phyloP scores from a whole-genome alignment of 2,329 filamentous ascomycete species.

The Epichloe scottii region DNA sequence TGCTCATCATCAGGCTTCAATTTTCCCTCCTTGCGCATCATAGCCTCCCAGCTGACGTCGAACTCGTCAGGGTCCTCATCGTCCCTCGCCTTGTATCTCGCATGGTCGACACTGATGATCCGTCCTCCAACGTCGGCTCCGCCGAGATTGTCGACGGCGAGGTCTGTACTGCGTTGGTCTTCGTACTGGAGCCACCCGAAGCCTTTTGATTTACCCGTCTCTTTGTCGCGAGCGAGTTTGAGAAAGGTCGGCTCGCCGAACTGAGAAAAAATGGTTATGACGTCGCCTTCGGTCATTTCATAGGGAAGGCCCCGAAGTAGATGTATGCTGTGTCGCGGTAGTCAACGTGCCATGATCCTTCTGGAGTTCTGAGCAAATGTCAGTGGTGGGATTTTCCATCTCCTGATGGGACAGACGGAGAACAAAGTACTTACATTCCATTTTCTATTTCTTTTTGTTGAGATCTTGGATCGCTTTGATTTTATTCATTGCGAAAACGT shows the following conservation, averaged over 20 bases:
- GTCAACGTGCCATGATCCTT: constrained; percentile 93
- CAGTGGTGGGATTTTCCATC: constrained; percentile 10
- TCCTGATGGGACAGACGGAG: not conserved
- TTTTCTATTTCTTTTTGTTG: constrained; percentile 91
- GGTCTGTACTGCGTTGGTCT: constrained; percentile 87
- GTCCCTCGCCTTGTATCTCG: constrained; percentile 78
- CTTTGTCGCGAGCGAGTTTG: constrained; percentile 86
- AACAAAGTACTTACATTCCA: constrained; percentile 50
- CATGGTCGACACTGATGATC: constrained; percentile 79
- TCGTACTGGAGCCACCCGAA: constrained; percentile 98
- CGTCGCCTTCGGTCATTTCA: constrained; percentile 87
- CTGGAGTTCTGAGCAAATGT: constrained; percentile 47
- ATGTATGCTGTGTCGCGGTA: constrained; percentile 96
- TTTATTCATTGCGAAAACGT: constrained; percentile 60
- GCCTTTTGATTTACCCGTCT: constrained; percentile 86
- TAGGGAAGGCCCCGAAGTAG: constrained; percentile 92
- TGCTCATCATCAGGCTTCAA: constrained; percentile 31
- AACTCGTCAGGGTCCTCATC: constrained; percentile 55
- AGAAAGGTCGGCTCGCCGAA: constrained; percentile 91
- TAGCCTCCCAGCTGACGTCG: constrained; percentile 46
- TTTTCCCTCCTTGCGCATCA: constrained; percentile 38
- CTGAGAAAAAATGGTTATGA: constrained; percentile 94
- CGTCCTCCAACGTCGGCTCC: constrained; percentile 74
- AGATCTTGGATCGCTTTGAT: constrained; percentile 86
- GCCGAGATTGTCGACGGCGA: constrained; percentile 91